Percentiles rank a stretch among this genome's conserved stretches.
Evolutionary conservation across 106 monocot genomes (phyloP).

Genomic region (Alisma plantagoaquatica): DNA sequence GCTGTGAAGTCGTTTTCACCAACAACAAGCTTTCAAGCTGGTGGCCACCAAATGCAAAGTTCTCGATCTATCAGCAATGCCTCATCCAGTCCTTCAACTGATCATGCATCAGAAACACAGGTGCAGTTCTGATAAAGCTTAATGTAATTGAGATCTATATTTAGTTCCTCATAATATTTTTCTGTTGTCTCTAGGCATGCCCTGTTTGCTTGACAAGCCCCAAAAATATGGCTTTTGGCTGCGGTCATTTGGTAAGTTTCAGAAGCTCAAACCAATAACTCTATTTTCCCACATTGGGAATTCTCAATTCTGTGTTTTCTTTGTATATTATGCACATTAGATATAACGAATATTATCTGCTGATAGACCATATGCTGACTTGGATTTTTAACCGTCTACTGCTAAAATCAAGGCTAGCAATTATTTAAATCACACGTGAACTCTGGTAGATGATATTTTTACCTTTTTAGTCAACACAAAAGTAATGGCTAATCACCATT

Average conservation of each 20-base stretch:
- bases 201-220: conserved; percentile 82
- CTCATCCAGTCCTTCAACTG: conserved; percentile 1
- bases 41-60: too few relatives aligned
- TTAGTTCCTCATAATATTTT: not conserved
- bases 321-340: too few relatives aligned
- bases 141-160: not conserved
- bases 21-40: conserved; percentile 5
- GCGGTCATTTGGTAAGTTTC: conserved; percentile 73
- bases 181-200: conserved; percentile 44
- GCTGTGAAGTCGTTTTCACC: conserved; percentile 13
- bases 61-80: too few relatives aligned
- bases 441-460: not conserved
- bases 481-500: not conserved
- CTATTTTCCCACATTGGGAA: not conserved
- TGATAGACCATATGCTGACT: too few relatives aligned
- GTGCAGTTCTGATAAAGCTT: not conserved
- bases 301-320: too few relatives aligned
- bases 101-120: conserved; percentile 25
- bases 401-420: too few relatives aligned
- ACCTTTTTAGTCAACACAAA: not conserved
- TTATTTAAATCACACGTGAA: not conserved
- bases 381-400: too few relatives aligned
- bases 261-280: not conserved
- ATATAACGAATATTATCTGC: not conserved
- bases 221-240: conserved; percentile 93